phyloP scores from a whole-genome alignment of 805 yeast genomes.

The Candida awuae region DNA sequence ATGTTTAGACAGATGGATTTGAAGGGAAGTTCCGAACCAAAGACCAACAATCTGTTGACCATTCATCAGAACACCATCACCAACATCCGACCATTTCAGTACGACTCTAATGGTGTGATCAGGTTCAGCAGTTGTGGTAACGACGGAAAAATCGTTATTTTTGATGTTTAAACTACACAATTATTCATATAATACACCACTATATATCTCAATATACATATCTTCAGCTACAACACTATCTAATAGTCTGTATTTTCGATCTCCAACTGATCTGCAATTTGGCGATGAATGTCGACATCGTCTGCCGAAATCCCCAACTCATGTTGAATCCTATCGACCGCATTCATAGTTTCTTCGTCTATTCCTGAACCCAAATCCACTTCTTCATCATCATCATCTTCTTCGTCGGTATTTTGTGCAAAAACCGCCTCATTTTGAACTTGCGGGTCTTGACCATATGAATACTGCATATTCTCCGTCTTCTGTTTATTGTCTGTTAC shows the following conservation, averaged over 20 bases:
- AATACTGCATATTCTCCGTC: not conserved
- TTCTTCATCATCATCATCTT: slow-evolving; percentile 6
- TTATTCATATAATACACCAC: not conserved
- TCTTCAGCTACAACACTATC: not conserved
- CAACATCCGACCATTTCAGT: slow-evolving; percentile 46
- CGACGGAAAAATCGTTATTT: slow-evolving; percentile 87
- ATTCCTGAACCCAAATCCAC: slow-evolving; percentile 8
- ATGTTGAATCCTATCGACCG: slow-evolving; percentile 9
- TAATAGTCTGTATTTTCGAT: slow-evolving; percentile 5
- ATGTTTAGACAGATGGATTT: slow-evolving; percentile 94
- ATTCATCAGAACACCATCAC: slow-evolving; percentile 89
- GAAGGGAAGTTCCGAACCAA: slow-evolving; percentile 63
- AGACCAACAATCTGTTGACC: slow-evolving; percentile 49
- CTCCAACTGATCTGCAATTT: slow-evolving; percentile 9
- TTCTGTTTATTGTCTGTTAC: not conserved
- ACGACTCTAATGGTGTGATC: slow-evolving; percentile 38
- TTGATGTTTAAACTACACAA: slow-evolving; percentile 34
- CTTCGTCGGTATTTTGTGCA: not conserved
- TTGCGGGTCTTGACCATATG: no score
- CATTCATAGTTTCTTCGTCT: slow-evolving; percentile 8
- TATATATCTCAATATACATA: not conserved
- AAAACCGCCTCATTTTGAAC: no score
- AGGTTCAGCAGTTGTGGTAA: slow-evolving; percentile 71
- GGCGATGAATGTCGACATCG: slow-evolving; percentile 9
- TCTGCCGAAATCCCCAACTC: slow-evolving; percentile 5